Base-by-base conservation (phyloP, 2,329 filamentous ascomycete species). In the Claviceps citrina region DNA sequence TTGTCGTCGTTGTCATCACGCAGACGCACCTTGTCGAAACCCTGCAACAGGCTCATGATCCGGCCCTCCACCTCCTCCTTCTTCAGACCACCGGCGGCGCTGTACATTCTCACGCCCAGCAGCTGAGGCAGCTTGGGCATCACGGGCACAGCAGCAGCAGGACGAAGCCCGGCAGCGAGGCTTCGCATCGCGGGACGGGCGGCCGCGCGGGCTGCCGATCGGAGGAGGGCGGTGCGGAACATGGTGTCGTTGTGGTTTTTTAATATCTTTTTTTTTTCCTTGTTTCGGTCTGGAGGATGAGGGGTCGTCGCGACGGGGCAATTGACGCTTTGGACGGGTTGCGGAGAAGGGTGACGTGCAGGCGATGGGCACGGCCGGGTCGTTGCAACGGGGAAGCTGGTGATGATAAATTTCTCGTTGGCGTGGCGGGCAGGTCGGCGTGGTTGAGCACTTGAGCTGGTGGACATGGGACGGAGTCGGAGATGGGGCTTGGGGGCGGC, bases 41-140 rank as follows among this genome's bases (percentile, higher is more conserved):
- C 89, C 68, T 86, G 81, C 64, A 98, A 65, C 56, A 98, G 71
- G 64, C 85, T 83, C 62, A 93, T 73, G 71, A 96, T 95, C 60
- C 89, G 78, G 45, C 84, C 84, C 68, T 93, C 81, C 43, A 94
- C 83, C 68, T 94, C 85, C 42, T 78, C 70, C 71, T 86, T 81
- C 55, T 76, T 71, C 49, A 96, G 75, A 51, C 80, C 78, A 48
- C 79, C 76, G 44, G 73, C 78, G 40, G 89, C 83, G 51, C 87
- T 85, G 70, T 98, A 98, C 70, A 78, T 82, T 66, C 91, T 73
- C 57, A 83, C 71, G 52, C 76, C 72, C 60, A 79, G 71, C 65
- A 78, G 74, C 55, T 71, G 68, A 58, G 60, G 60, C 12, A 41
- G 26, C 24, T 24, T 30, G 28, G 38, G 35, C 34, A 41, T n/a